A percentile compares a stretch with the other conserved stretches of the same genome.
These are phyloP conservation scores for Picochlorum sp. DNA, from an alignment of 139 green algal species.

Conservation along the genomic window DNA sequence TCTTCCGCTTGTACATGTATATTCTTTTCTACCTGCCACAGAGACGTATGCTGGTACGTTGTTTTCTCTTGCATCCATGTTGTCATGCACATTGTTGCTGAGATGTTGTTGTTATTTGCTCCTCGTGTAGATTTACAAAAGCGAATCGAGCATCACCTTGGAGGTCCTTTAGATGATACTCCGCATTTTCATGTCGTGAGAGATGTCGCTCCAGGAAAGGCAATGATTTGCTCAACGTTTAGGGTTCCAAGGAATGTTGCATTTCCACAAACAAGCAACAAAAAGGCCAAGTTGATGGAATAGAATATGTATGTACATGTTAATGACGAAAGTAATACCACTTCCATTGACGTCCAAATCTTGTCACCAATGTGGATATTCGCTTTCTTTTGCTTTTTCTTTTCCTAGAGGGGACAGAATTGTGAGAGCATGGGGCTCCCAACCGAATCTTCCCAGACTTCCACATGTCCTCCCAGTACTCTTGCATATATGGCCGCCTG, in stretches of 20 bases:
- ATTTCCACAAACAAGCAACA: slow-evolving; percentile 6
- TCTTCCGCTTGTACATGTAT: slow-evolving; percentile 84
- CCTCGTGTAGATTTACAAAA: slow-evolving; percentile 39
- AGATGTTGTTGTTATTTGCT: background rate
- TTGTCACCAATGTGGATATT: background rate
- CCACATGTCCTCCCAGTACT: slow-evolving; percentile 45
- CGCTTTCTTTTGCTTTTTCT: background rate
- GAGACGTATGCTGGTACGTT: slow-evolving; percentile 58
- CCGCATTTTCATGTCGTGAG: slow-evolving; percentile 58
- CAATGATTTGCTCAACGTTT: slow-evolving; percentile 88
- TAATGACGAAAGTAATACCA: slow-evolving; percentile 13
- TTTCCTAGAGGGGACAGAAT: background rate
- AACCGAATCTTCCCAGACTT: slow-evolving; percentile 11
- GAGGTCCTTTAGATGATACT: slow-evolving; percentile 40
- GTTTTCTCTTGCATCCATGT: background rate
- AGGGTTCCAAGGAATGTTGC: slow-evolving; percentile 42
- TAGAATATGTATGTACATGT: background rate
- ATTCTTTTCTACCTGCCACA: slow-evolving; percentile 71
- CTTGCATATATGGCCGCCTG: slow-evolving; percentile 25
- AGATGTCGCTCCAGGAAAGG: slow-evolving; percentile 87
- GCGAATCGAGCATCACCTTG: slow-evolving; percentile 51
- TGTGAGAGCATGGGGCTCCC: background rate
- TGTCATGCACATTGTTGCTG: background rate
- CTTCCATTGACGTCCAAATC: slow-evolving; percentile 18
- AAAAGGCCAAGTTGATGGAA: background rate